Percentiles rank a stretch among this genome's conserved stretches.
Conservation (phyloP, 306 rosid genomes). For the Cucurbita argyrosperma region DNA sequence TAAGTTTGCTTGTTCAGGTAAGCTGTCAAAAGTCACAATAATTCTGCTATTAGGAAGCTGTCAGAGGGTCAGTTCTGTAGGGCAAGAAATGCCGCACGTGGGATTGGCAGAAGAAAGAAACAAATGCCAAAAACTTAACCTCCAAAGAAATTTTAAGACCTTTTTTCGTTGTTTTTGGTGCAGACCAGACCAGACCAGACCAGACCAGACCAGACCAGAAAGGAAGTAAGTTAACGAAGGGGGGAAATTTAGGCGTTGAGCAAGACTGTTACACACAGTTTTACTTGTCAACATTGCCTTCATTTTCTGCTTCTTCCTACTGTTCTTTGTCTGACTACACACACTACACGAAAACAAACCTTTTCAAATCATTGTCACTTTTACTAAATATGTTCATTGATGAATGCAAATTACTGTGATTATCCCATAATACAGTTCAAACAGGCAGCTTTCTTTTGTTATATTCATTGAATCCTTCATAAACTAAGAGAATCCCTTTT, state of each 20-base stretch:
- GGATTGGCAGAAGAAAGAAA: slow-evolving; percentile 6
- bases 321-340: not conserved
- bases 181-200: not conserved
- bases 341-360: not conserved
- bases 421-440: not conserved
- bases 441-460: not conserved
- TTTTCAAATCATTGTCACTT: not conserved
- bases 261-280: not conserved
- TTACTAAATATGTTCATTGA: not conserved
- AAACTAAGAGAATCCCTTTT: not conserved
- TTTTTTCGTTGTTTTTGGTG: not conserved
- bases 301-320: not conserved
- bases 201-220: not conserved
- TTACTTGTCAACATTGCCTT: slow-evolving; percentile 4
- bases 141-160: not conserved
- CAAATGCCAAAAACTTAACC: not conserved
- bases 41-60: slow-evolving; percentile 7
- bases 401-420: not conserved
- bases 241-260: slow-evolving; percentile 6
- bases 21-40: slow-evolving; percentile 4
- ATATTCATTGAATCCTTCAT: not conserved
- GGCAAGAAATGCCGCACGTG: slow-evolving; percentile 8
- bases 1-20: slow-evolving; percentile 12
- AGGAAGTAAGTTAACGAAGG: not conserved
- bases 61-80: slow-evolving; percentile 2